Conservation (phyloP, 257 asterid genomes). For the Petunia secreta region DNA sequence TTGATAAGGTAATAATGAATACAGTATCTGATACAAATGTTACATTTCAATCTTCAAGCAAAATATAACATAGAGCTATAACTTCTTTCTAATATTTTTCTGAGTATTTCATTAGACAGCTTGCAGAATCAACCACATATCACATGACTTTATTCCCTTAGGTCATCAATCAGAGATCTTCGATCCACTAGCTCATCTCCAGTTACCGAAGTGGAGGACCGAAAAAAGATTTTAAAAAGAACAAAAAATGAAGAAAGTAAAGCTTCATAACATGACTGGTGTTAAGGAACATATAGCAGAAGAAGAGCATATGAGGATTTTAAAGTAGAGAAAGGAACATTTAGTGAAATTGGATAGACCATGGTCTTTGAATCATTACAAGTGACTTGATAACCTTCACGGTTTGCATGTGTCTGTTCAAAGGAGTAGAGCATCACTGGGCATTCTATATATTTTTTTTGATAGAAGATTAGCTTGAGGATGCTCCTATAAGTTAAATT, state of each 20-base stretch:
- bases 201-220: neutral
- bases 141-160: neutral
- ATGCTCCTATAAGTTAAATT: neutral
- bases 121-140: neutral
- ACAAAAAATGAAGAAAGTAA: neutral
- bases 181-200: slow-evolving; percentile 4
- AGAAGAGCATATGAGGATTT: neutral
- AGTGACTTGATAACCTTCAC: neutral
- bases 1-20: neutral
- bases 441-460: too few relatives aligned
- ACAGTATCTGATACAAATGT: neutral
- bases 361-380: neutral
- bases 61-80: slow-evolving; percentile 14
- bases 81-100: neutral
- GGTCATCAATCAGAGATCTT: slow-evolving; percentile 4
- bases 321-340: neutral
- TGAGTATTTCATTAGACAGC: neutral
- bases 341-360: neutral
- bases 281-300: neutral
- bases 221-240: neutral
- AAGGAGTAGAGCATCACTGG: too few relatives aligned
- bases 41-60: neutral
- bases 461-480: neutral
- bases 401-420: neutral
- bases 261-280: neutral